Conservation (phyloP, 495 filamentous ascomycete genomes). For the Echria macrotheca region DNA sequence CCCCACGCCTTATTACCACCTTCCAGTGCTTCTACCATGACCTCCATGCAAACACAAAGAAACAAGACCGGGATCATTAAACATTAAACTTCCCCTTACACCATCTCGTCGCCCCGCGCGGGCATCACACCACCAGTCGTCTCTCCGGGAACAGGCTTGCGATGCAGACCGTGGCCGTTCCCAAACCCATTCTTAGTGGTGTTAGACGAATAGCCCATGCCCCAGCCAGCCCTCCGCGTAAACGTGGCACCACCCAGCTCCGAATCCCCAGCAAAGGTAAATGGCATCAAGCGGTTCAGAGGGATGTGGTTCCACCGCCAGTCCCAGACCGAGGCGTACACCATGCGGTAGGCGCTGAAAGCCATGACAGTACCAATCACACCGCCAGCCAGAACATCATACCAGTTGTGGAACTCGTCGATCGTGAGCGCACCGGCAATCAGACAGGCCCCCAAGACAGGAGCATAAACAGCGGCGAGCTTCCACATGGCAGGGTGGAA, state of each 20-base stretch:
- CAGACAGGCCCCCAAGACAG: slow-evolving; percentile 52
- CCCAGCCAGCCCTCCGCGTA: slow-evolving; percentile 7
- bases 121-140: too few species aligned
- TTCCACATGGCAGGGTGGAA: slow-evolving; percentile 63
- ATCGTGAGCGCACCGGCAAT: slow-evolving; percentile 57
- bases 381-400: slow-evolving; percentile 52
- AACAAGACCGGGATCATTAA: too few species aligned
- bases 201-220: too few species aligned
- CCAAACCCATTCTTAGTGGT: too few species aligned
- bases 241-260: slow-evolving; percentile 2
- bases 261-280: not conserved
- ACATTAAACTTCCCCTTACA: too few species aligned
- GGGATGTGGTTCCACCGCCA: slow-evolving; percentile 52
- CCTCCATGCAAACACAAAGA: too few species aligned
- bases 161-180: too few species aligned
- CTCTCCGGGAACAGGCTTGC: too few species aligned
- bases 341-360: slow-evolving; percentile 51
- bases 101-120: too few species aligned
- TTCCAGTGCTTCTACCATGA: too few species aligned
- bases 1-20: too few species aligned
- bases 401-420: slow-evolving; percentile 58
- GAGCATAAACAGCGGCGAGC: slow-evolving; percentile 49
- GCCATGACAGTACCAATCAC: slow-evolving; percentile 55
- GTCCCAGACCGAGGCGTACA: slow-evolving; percentile 55
- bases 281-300: slow-evolving; percentile 21